Evolutionary conservation across 129 eudicot species (phyloP).

Genomic region (Gnaphalium uliginosum): DNA sequence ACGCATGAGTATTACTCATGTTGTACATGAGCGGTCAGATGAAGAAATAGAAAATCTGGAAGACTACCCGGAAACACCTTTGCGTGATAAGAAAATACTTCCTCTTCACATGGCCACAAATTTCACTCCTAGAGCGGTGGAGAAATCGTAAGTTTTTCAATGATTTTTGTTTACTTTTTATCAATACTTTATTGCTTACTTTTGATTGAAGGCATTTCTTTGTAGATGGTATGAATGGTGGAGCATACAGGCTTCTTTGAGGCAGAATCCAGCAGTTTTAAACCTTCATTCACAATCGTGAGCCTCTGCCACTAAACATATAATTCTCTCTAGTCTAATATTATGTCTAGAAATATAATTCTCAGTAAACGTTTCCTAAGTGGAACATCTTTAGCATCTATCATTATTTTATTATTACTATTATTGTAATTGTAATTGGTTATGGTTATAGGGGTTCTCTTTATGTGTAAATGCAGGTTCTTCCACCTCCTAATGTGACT

Average conservation of each 20-base stretch:
- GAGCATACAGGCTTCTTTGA: conserved; percentile 74
- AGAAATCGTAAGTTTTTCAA: conserved; percentile 62
- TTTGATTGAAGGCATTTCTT: not conserved
- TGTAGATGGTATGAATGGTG: conserved; percentile 94
- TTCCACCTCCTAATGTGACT: conserved; percentile 98
- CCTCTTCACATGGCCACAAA: conserved; percentile 82
- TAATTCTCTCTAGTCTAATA: not conserved
- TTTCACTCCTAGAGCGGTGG: conserved; percentile 76
- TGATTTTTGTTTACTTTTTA: not conserved
- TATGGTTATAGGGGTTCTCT: not conserved
- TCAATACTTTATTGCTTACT: not conserved
- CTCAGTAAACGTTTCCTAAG: not conserved
- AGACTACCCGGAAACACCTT: conserved; percentile 85
- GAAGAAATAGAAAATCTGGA: conserved; percentile 67
- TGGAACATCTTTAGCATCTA: not conserved
- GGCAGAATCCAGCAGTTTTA: conserved; percentile 76
- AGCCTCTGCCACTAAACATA: conserved; percentile 34
- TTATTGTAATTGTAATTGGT: conserved; percentile 10
- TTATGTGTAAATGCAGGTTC: conserved; percentile 59
- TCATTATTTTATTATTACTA: too few species aligned
- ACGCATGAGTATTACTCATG: too few species aligned
- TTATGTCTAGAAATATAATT: not conserved
- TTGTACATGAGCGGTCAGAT: conserved; percentile 49
- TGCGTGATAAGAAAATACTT: conserved; percentile 77
- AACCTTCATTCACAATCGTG: conserved; percentile 79